Evolutionary conservation across 176 grass and related monocot genomes (phyloP).

Genomic region (Cymbopogon citratus): DNA sequence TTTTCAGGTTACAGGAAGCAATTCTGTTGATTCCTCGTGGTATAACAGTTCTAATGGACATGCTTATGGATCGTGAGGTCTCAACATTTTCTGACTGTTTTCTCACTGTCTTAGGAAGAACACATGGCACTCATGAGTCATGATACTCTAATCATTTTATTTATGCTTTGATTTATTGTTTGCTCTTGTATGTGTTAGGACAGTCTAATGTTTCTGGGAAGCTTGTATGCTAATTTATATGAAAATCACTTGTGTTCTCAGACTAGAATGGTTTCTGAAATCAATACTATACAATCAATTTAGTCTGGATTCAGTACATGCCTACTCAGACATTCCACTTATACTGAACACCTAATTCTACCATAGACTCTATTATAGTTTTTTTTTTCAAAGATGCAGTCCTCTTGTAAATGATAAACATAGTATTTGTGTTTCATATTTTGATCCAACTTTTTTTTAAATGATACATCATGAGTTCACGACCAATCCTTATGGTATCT

Average conservation of each 20-base stretch:
- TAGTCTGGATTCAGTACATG: background rate
- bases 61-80: constrained; percentile 99
- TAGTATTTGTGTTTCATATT: background rate
- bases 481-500: background rate
- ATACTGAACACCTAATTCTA: background rate
- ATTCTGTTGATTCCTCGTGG: constrained; percentile 98
- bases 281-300: constrained; percentile 3
- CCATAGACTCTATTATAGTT: background rate
- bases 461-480: background rate
- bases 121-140: constrained; percentile 7
- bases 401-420: no score
- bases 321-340: background rate
- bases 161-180: background rate
- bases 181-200: background rate
- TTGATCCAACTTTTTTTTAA: background rate
- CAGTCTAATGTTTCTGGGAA: background rate
- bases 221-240: background rate
- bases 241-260: background rate
- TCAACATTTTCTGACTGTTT: background rate
- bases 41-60: constrained; percentile 96
- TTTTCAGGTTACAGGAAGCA: constrained; percentile 86
- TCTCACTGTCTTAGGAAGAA: constrained; percentile 1
- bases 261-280: background rate
- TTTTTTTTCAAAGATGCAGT: constrained; percentile 13
- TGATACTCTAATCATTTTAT: background rate